Conservation (phyloP, 768 basidiomycete genomes). For the Panellus pusillus region DNA sequence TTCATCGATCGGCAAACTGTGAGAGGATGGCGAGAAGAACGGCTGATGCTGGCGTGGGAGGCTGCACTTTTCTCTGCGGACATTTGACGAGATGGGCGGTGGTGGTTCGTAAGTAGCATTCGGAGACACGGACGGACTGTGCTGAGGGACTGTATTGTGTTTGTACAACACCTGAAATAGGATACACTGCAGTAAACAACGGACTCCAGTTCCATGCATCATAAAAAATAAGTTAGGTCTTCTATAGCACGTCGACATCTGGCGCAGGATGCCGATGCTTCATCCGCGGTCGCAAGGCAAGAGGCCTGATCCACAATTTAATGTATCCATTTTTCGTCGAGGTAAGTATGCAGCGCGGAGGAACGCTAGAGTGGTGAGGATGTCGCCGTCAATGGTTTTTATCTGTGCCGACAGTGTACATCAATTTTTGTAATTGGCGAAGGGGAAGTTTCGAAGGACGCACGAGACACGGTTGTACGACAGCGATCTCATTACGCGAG, state of each 20-base stretch:
- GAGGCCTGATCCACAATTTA: constrained; percentile 82
- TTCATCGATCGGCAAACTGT: constrained; percentile 34
- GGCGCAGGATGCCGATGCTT: constrained; percentile 17
- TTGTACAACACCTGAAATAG: background rate
- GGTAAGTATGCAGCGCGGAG: constrained; percentile 74
- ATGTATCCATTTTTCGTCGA: constrained; percentile 75
- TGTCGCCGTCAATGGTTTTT: constrained; percentile 79
- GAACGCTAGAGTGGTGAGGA: constrained; percentile 74
- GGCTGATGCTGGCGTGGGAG: constrained; percentile 52
- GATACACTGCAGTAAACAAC: background rate
- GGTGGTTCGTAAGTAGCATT: constrained; percentile 26
- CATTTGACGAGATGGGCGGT: constrained; percentile 51
- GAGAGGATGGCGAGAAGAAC: constrained; percentile 45
- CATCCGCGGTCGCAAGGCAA: constrained; percentile 45
- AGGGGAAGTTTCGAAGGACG: constrained; percentile 25
- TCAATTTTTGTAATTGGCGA: background rate
- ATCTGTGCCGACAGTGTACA: constrained; percentile 43
- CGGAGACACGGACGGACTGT: background rate
- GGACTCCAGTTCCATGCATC: background rate
- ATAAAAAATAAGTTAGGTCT: constrained; percentile 6
- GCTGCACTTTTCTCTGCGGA: constrained; percentile 45
- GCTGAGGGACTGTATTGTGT: background rate
- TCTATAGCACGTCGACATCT: constrained; percentile 14
- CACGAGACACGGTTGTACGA: constrained; percentile 89
- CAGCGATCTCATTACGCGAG: constrained; percentile 84